Percentiles rank a stretch among this genome's conserved stretches.
Conservation (phyloP, 495 filamentous ascomycete species). For the Xylaria venustula region DNA sequence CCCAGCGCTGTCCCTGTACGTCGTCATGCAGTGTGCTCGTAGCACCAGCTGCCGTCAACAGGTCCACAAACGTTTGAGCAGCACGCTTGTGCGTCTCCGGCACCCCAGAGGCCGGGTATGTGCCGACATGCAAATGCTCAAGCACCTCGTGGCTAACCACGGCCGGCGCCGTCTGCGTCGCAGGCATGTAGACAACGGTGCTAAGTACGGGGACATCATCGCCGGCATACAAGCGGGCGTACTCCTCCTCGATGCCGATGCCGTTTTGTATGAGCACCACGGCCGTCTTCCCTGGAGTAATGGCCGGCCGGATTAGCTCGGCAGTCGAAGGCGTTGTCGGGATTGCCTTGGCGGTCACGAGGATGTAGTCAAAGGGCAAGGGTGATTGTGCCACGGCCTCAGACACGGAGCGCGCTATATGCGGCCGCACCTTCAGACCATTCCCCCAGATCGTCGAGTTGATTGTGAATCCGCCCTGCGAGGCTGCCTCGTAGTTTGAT, state of each 20-base stretch:
- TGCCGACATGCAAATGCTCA: slow-evolving; percentile 47
- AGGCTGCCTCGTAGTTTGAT: slow-evolving; percentile 53
- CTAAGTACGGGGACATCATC: slow-evolving; percentile 43
- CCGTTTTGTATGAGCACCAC: slow-evolving; percentile 59
- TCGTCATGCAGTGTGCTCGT: slow-evolving; percentile 42
- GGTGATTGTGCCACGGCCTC: slow-evolving; percentile 31
- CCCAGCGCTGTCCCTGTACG: slow-evolving; percentile 52
- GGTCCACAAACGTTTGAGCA: slow-evolving; percentile 34
- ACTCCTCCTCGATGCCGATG: slow-evolving; percentile 52
- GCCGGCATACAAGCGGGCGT: slow-evolving; percentile 39
- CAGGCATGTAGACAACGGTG: slow-evolving; percentile 49
- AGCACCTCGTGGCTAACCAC: slow-evolving; percentile 31
- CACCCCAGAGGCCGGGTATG: slow-evolving; percentile 38
- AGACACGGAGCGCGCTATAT: slow-evolving; percentile 36
- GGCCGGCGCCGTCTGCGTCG: slow-evolving; percentile 40
- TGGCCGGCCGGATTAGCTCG: slow-evolving; percentile 40
- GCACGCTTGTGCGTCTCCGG: slow-evolving; percentile 22
- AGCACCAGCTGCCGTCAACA: slow-evolving; percentile 38
- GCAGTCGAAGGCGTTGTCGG: slow-evolving; percentile 34
- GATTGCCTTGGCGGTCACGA: slow-evolving; percentile 47
- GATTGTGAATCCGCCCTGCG: slow-evolving; percentile 50
- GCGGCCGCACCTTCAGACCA: slow-evolving; percentile 37
- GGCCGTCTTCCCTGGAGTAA: slow-evolving; percentile 36
- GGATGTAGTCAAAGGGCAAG: slow-evolving; percentile 49
- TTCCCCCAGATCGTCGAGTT: slow-evolving; percentile 45